Evolutionary conservation across 2,329 filamentous ascomycete species (phyloP), one percentile per base, ranked within the genome.

Genomic region (Pleomassaria siparia): DNA sequence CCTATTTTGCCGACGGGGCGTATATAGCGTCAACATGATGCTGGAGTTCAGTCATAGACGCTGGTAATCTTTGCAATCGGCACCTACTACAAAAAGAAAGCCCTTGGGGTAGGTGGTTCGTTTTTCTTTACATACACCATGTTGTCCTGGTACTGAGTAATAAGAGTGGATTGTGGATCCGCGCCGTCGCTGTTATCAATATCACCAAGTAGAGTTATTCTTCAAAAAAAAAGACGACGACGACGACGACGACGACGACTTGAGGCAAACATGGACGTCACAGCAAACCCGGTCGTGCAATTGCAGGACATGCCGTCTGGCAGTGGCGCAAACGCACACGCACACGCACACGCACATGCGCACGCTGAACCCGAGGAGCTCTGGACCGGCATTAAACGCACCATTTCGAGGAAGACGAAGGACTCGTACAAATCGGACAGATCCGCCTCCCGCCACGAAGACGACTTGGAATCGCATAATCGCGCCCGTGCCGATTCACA

Each of bases 281-380:
- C 53, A 26, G 53, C 63, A 16, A 66, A 64, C 11, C 56, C 64
- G 21, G 53, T 53, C 2, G 62, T 62, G 12, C 58, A 62, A 25
- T 33, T 60, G 40, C 63, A 62, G 30, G 51, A 55, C 20, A 51
- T 59, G 42, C 54, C 60, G 2, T 39, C 41, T 7, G 41, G 43
- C 25, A 43, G 48, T 30, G n/a, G n/a, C n/a, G n/a, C n/a, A n/a
- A n/a, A n/a, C n/a, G n/a, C n/a, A n/a, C n/a, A n/a, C n/a, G n/a
- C n/a, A n/a, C n/a, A n/a, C n/a, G n/a, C n/a, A n/a, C n/a, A n/a
- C n/a, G n/a, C n/a, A n/a, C 48, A 29, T 15, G 33, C 10, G 13
- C 15, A 24, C 8, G 41, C 22, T 9, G 25, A 37, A 16, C 37
- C 16, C 4, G 39, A 45, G n/a, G 45, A 41, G 29, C 36, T 46